These are phyloP conservation scores for Eleusine coracana DNA, from an alignment of 176 grass and related monocot genomes.

Conservation along the genomic window DNA sequence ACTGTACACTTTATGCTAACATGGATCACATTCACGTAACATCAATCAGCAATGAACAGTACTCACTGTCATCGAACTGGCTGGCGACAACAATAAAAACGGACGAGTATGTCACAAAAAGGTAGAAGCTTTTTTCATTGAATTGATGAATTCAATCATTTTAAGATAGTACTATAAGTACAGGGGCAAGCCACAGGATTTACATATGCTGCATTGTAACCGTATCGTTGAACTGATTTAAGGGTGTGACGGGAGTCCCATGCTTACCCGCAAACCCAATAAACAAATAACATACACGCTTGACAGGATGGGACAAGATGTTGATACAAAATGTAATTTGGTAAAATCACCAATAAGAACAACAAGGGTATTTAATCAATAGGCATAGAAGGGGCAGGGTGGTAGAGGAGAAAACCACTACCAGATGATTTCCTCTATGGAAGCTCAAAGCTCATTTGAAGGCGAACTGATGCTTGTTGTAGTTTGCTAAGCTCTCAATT, in stretches of 20 bases:
- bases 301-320: constrained; percentile 21
- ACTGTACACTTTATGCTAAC: too few species aligned
- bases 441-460: constrained; percentile 70
- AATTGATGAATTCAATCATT: neutral
- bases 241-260: constrained; percentile 16
- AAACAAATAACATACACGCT: constrained; percentile 28
- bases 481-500: constrained; percentile 65
- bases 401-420: neutral
- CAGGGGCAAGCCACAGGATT: constrained; percentile 12
- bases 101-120: too few species aligned
- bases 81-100: too few species aligned
- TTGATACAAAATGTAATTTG: neutral
- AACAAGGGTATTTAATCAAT: constrained; percentile 15
- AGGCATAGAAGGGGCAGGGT: neutral
- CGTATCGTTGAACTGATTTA: constrained; percentile 6
- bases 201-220: constrained; percentile 34
- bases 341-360: neutral
- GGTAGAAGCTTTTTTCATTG: neutral
- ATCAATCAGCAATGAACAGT: neutral
- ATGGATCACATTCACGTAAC: neutral
- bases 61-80: too few species aligned
- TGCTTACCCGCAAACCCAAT: constrained; percentile 13
- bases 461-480: constrained; percentile 71
- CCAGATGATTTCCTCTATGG: neutral
- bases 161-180: neutral